Evolutionary conservation across 805 yeast species (phyloP), one percentile per base, ranked within the genome.

Genomic region (Kuraishia hungarica): DNA sequence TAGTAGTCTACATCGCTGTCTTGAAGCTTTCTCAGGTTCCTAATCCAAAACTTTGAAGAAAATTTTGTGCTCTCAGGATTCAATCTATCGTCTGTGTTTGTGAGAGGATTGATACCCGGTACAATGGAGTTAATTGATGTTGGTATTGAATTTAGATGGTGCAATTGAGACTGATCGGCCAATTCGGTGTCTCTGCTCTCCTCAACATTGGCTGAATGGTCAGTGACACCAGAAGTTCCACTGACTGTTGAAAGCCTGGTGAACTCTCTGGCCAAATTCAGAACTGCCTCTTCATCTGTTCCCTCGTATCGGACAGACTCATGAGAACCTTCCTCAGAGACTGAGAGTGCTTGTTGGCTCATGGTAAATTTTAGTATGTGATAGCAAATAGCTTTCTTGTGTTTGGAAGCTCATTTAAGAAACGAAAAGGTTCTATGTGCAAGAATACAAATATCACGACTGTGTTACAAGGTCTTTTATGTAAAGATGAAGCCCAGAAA

Each of bases 51-150:
- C 58, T 75, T 73, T 24, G 87, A 73, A 59, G 74, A 71, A 68
- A 87, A 87, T 29, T 77, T 64, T 1, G 76, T 80, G 51, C 77
- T 70, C 55, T 77, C 72, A 10, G 93, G 93, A 62, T 86, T 82
- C 58, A 87, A 72, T 46, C 69, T 63, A 2, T 79, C 77, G 58
- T 78, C 81, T 53, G 48, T 51, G 2, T 20, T 24, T 7, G 48
- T 51, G 35, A 52, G 39, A 10, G 56, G 56, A 17, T 39, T 35
- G 11, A 4, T 3, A 2, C 43, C 43, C n/a, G 43, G 43, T 15
- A 13, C 17, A 7, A 35, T 10, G n/a, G 43, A 28, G 35, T 11
- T 28, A 11, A 28, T 28, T 6, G 35, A 35, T 35, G 43, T 35
- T 7, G 17, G 5, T 35, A 7, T 35, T 35, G 43, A 8, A 35